These are phyloP conservation scores for Talaromyces thailandensis DNA, from an alignment of 495 filamentous ascomycete genomes.

Conservation along the genomic window DNA sequence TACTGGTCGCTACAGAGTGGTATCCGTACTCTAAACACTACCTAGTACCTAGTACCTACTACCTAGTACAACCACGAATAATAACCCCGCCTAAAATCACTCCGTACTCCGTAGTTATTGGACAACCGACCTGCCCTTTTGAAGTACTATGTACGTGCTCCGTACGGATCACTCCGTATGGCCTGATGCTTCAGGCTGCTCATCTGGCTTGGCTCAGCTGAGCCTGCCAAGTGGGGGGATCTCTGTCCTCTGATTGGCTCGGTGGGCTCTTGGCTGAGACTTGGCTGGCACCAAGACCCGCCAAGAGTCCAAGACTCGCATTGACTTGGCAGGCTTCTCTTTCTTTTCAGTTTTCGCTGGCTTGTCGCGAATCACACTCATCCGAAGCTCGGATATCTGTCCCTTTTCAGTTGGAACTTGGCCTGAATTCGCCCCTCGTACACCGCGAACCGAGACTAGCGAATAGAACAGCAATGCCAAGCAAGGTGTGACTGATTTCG, in stretches of 20 bases:
- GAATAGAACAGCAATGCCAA: neutral
- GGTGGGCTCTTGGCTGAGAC: neutral
- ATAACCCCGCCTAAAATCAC: neutral
- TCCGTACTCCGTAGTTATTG: too few species aligned
- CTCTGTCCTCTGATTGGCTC: too few species aligned
- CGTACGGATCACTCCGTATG: too few species aligned
- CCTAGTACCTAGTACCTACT: too few species aligned
- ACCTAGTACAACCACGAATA: too few species aligned
- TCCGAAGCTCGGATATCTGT: neutral
- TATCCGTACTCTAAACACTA: too few species aligned
- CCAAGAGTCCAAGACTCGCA: neutral
- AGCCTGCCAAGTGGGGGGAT: neutral
- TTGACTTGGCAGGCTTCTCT: neutral
- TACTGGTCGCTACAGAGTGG: neutral
- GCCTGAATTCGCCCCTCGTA: neutral
- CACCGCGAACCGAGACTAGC: neutral
- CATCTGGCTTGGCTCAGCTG: neutral
- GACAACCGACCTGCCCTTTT: neutral
- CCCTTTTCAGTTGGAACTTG: neutral
- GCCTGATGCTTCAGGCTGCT: neutral
- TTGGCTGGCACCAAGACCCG: constrained; percentile 1
- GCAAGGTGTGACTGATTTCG: neutral
- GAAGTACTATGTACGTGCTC: too few species aligned
- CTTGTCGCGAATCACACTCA: neutral
- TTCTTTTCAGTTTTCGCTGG: neutral